Evolutionary conservation across 139 green algal species (phyloP).

Genomic region (Pseudopediastrum boryanum): DNA sequence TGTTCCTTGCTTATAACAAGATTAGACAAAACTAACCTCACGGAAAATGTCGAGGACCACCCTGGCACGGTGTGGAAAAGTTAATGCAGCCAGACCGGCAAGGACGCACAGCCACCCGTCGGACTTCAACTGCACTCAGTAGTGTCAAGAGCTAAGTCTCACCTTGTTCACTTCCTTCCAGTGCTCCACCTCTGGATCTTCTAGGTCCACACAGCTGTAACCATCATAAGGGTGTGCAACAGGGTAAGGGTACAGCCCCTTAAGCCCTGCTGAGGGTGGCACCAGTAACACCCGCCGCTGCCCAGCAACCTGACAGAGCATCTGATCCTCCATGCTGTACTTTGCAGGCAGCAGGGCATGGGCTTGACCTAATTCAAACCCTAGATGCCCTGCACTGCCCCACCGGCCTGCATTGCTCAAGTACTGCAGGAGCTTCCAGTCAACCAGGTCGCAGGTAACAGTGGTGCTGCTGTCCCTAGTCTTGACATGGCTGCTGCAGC

Average conservation of each 20-base stretch:
- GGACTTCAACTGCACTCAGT: too few species aligned
- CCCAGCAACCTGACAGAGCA: slow-evolving; percentile 67
- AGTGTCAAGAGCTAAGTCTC: too few species aligned
- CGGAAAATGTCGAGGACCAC: too few species aligned
- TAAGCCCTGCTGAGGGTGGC: slow-evolving; percentile 51
- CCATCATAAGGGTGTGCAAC: slow-evolving; percentile 76
- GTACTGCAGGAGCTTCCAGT: slow-evolving; percentile 27
- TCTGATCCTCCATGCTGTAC: slow-evolving; percentile 54
- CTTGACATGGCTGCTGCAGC: background rate
- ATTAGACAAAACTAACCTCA: too few species aligned
- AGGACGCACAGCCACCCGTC: too few species aligned
- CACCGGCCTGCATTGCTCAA: slow-evolving; percentile 17
- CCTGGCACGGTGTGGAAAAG: too few species aligned
- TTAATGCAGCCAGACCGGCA: too few species aligned
- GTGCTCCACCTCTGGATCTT: slow-evolving; percentile 50
- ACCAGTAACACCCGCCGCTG: slow-evolving; percentile 69
- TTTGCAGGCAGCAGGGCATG: background rate
- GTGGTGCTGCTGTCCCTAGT: background rate
- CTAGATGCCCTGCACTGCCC: slow-evolving; percentile 11
- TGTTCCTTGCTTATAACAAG: too few species aligned
- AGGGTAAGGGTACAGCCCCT: slow-evolving; percentile 78
- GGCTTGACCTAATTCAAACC: background rate
- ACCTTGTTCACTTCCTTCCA: too few species aligned
- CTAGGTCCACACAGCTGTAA: slow-evolving; percentile 75
- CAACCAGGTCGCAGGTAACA: too few species aligned